Evolutionary conservation across 2,329 filamentous ascomycete species (phyloP), one percentile per base, ranked within the genome.

Genomic region (Rutstroemia sp.): DNA sequence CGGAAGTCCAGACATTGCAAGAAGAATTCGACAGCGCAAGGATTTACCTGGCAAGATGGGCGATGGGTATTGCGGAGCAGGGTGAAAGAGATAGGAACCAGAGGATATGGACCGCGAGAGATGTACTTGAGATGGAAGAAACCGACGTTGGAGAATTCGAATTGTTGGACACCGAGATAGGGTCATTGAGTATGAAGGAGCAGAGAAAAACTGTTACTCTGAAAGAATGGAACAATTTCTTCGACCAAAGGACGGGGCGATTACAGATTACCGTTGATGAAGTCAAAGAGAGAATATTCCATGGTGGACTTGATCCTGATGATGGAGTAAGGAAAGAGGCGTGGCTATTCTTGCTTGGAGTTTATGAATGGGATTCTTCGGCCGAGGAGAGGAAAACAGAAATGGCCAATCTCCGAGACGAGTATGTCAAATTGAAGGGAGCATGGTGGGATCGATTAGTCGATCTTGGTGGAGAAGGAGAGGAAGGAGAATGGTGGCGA

Each of bases 1-100:
- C 92, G 0, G 92, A 99, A 67, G 91, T 99, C 0, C 92, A 96
- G 74, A 96, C 89, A 0, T 72, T 99, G 21, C 92, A 96, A 68
- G 92, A 97, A 58, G 95, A 99, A 69, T 99, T 96, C 65, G 95
- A 99, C 75, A 96, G 91, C 66, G 94, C 95, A 4, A 82, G 94
- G 61, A 79, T 99, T 58, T 99, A 99, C 68, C 78, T 99, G 40
- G 94, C 94, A 21, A 81, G 94, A 61, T 99, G 94, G 94, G 94
- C 94, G 2, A 97, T 99, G 94, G 91, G 91, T 7, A 96, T 99
- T 61, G 92, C 94, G 0, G 95, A 99, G 70, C 94, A 99, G 74
- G 92, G 92, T 65, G 94, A 99, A 68, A 80, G 84, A 40, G 94
- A 99, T 65, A 78, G 87, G 23, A 88, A 84, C 51, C 87, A 92